Conservation (phyloP, 371 early-diverging fungal species). For the Mucor irregularis region DNA sequence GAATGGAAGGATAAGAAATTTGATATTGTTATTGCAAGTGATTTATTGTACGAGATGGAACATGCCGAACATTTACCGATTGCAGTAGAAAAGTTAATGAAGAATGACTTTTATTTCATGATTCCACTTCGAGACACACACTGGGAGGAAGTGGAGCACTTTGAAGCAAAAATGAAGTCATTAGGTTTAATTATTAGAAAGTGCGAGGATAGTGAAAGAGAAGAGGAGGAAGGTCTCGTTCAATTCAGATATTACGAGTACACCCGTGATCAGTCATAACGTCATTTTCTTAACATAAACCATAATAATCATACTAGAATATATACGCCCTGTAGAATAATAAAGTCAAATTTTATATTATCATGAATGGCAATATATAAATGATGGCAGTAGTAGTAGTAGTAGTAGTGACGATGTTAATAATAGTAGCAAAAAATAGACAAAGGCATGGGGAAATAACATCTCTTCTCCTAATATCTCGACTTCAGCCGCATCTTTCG, state of each 20-base stretch:
- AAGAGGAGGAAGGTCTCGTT: constrained; percentile 45
- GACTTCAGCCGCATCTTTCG: constrained; percentile 27
- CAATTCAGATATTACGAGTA: constrained; percentile 43
- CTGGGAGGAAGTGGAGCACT: constrained; percentile 36
- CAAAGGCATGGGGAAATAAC: not conserved
- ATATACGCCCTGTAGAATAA: constrained; percentile 7
- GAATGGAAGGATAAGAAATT: constrained; percentile 29
- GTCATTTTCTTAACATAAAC: no score
- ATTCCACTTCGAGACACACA: constrained; percentile 45
- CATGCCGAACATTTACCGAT: constrained; percentile 45
- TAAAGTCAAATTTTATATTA: no score
- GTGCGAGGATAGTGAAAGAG: constrained; percentile 23
- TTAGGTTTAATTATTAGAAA: constrained; percentile 22
- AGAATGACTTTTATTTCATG: constrained; percentile 46
- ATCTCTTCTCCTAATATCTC: constrained; percentile 25
- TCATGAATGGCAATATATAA: no score
- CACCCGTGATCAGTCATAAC: constrained; percentile 1
- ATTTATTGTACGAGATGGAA: constrained; percentile 51
- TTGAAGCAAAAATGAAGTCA: constrained; percentile 36
- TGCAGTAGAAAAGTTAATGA: constrained; percentile 39
- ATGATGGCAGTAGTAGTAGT: no score
- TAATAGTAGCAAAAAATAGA: not conserved
- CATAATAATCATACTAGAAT: no score
- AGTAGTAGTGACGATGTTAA: no score
- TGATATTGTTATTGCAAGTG: constrained; percentile 48